These are phyloP conservation scores for Jaminaea rosea DNA, from an alignment of 1,284 basidiomycete genomes.

Conservation along the genomic window DNA sequence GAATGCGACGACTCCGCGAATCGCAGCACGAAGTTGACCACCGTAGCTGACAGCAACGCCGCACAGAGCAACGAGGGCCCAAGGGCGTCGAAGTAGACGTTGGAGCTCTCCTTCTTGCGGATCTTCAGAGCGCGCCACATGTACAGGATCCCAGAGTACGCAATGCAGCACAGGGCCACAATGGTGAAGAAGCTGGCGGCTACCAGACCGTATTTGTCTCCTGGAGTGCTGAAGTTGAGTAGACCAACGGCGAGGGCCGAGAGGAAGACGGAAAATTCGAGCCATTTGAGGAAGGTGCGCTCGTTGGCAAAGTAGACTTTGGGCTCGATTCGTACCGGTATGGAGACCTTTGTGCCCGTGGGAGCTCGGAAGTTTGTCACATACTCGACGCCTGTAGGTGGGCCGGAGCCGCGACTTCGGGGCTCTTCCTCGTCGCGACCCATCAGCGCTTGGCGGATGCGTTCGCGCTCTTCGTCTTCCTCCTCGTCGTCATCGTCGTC, in stretches of 20 bases:
- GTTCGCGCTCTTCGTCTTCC: constrained; percentile 48
- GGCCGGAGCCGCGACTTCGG: constrained; percentile 58
- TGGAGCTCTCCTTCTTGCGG: constrained; percentile 32
- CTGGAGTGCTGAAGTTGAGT: constrained; percentile 71
- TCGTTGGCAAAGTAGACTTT: constrained; percentile 97
- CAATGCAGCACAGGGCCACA: constrained; percentile 76
- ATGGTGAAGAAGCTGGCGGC: constrained; percentile 79
- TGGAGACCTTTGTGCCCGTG: constrained; percentile 76
- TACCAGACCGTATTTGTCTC: constrained; percentile 69
- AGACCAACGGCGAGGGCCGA: constrained; percentile 46
- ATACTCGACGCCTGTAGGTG: constrained; percentile 53
- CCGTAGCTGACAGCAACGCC: constrained; percentile 24
- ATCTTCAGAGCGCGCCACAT: constrained; percentile 72
- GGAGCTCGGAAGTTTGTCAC: constrained; percentile 72
- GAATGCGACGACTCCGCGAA: constrained; percentile 24
- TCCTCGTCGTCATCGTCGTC: constrained; percentile 24
- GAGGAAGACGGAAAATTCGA: constrained; percentile 68
- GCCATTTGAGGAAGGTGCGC: constrained; percentile 66
- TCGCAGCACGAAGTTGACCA: constrained; percentile 42
- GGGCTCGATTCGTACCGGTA: constrained; percentile 89
- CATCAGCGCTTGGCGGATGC: constrained; percentile 31
- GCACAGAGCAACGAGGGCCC: constrained; percentile 41
- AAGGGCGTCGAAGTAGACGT: constrained; percentile 43
- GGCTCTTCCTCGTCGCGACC: constrained; percentile 43
- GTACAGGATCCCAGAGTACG: constrained; percentile 79